A percentile compares a stretch with the other conserved stretches of the same genome.
phyloP scores from a whole-genome alignment of 2,329 filamentous ascomycete genomes.

The Colletotrichum filicis region DNA sequence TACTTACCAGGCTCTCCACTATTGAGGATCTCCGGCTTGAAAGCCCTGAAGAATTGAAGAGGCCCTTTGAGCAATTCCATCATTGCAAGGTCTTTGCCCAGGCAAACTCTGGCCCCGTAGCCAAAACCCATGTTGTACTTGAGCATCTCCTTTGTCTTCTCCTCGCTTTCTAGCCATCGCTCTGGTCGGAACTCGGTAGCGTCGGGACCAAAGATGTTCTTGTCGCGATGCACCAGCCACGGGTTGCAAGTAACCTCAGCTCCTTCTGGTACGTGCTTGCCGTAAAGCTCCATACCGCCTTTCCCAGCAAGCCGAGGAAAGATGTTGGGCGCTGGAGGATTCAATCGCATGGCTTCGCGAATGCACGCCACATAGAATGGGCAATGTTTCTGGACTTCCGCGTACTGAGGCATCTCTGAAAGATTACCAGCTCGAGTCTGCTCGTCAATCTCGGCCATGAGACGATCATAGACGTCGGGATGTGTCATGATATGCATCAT shows the following conservation, averaged over 20 bases:
- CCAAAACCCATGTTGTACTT: constrained; percentile 63
- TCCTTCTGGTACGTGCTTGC: constrained; percentile 47
- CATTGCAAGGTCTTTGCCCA: constrained; percentile 61
- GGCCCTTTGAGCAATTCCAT: constrained; percentile 63
- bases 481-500: constrained; percentile 54
- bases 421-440: constrained; percentile 46
- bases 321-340: constrained; percentile 61
- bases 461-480: constrained; percentile 52
- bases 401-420: constrained; percentile 50
- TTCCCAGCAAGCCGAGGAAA: constrained; percentile 56
- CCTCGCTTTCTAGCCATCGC: constrained; percentile 56
- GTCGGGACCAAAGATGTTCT: constrained; percentile 52
- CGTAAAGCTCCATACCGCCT: constrained; percentile 44
- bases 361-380: constrained; percentile 63
- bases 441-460: constrained; percentile 58
- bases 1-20: constrained; percentile 46
- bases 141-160: constrained; percentile 51
- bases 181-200: constrained; percentile 58
- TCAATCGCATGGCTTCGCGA: constrained; percentile 60
- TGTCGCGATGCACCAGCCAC: constrained; percentile 52
- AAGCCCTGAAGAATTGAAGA: constrained; percentile 53
- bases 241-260: constrained; percentile 53
- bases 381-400: constrained; percentile 52
- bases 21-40: constrained; percentile 44
- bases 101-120: constrained; percentile 58